Base-by-base conservation (phyloP, 176 grass and related monocot species). In the Oryza glaberrima region DNA sequence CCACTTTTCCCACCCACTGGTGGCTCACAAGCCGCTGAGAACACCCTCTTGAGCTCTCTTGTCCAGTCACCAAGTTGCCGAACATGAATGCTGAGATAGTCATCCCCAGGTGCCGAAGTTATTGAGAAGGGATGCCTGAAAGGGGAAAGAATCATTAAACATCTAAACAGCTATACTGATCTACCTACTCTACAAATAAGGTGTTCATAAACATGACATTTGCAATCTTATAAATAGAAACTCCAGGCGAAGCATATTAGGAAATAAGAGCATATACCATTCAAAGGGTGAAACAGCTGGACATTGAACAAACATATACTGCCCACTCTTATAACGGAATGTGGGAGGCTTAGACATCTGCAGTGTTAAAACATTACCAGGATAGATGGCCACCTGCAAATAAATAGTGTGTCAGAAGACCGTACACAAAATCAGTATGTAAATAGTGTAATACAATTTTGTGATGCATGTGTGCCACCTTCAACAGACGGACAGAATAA, bases 291-390 rank as follows among this genome's bases (percentile, higher is more conserved):
- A 99, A 67, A 99, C 94, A 41, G 80, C 90, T 56, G 96, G 92
- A 81, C 96, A 99, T 15, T 99, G 94, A 74, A 99, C 94, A 88
- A 96, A 99, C 96, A 99, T 99, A 73, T 99, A 99, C 61, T 99
- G 94, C 11, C 96, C 96, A 1, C 96, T 99, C 81, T 89, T 90
- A 84, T 99, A 91, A 69, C 90, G 93, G 68, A 99, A 99, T 64
- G 89, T 83, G 12, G 71, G 76, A 71, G 96, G 94, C 77, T 92
- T 99, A 46, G 96, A 94, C 96, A 99, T 99, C 77, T 99, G 96
- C 60, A 96, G 77, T 32, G 96, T 96, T 73, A 99, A 79, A 86
- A 96, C 96, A 77, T 96, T 96, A 54, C 96, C 96, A 61, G 93
- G 96, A 88, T 99, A 99, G 92, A 99, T 96, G 5, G 91, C 91